Base-by-base conservation (phyloP, 805 yeast species). In the Wickerhamomyces subpelliculosus region DNA sequence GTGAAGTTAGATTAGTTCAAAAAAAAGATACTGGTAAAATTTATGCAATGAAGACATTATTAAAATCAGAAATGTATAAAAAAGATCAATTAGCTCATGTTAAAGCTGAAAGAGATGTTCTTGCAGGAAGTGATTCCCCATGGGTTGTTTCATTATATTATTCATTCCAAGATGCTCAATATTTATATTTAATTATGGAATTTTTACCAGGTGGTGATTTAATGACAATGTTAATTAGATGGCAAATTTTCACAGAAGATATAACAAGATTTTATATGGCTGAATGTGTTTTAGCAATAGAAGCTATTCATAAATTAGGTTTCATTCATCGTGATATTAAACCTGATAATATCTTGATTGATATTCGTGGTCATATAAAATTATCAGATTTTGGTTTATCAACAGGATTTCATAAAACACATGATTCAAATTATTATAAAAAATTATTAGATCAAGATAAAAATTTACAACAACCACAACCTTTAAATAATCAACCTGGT, bases 161-260 rank as follows among this genome's bases (percentile, higher is more conserved):
- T 59, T 96, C 97, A 3, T 93, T 93, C 65, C 99, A 93, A 60
- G 97, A 93, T 62, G 63, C 80, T 0, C 94, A 86, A 51, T 84
- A 83, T 55, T 80, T 93, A 32, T 93, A 87, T 54, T 67, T 93
- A 55, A 97, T 97, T 5, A 93, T 93, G 99, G 98, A 93, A 60
- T 93, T 89, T 62, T 96, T 93, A 13, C 97, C 99, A 13, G 99
- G 99, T 43, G 99, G 99, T 36, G 99, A 93, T 60, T 88, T 87
- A 67, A 80, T 97, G 59, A 93, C 98, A 0, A 67, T 93, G 51
- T 71, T 93, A 45, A 90, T 87, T 61, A 90, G 89, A 60, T 90
- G 97, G 22, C 96, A 97, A 27, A 84, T 84, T 43, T 70, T 93
- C 51, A 85, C 86, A 43, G 95, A 97, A 8, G 89, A 94, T 13